These are phyloP conservation scores for Wickerhamiella azyma DNA, from an alignment of 805 yeast genomes.

Conservation along the genomic window DNA sequence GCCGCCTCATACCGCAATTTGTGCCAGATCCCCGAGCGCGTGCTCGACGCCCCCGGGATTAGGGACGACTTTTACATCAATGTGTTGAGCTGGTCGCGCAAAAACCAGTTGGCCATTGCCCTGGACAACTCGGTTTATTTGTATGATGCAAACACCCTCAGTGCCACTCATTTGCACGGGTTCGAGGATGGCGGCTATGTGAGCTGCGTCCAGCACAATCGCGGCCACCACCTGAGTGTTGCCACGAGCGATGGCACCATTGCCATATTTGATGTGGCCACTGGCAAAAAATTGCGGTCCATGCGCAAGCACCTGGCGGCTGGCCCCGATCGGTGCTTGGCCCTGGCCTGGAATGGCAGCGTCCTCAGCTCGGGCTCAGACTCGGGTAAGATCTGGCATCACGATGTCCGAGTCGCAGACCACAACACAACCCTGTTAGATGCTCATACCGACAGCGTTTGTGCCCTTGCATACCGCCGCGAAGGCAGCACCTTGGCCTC, in stretches of 20 bases:
- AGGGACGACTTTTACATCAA: slow-evolving; percentile 86
- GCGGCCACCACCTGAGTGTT: slow-evolving; percentile 76
- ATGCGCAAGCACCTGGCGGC: slow-evolving; percentile 47
- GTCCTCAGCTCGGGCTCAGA: slow-evolving; percentile 76
- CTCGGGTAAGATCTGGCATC: slow-evolving; percentile 69
- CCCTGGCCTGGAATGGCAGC: slow-evolving; percentile 76
- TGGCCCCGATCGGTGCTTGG: slow-evolving; percentile 42
- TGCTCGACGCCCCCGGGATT: slow-evolving; percentile 90
- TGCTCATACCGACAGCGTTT: slow-evolving; percentile 75
- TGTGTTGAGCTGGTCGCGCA: slow-evolving; percentile 73
- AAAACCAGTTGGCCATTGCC: slow-evolving; percentile 77
- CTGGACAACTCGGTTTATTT: slow-evolving; percentile 70
- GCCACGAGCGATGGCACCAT: slow-evolving; percentile 73
- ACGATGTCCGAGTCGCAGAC: slow-evolving; percentile 75
- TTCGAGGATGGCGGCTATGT: slow-evolving; percentile 32
- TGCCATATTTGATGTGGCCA: slow-evolving; percentile 89
- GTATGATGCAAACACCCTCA: slow-evolving; percentile 82
- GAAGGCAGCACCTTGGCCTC: slow-evolving; percentile 81
- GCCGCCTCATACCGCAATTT: slow-evolving; percentile 39
- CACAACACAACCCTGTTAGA: slow-evolving; percentile 52
- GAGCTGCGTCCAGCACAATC: slow-evolving; percentile 77
- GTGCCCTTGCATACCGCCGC: slow-evolving; percentile 74
- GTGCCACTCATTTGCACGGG: slow-evolving; percentile 43
- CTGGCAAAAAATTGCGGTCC: slow-evolving; percentile 58
- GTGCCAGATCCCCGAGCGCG: slow-evolving; percentile 81